Evolutionary conservation across 2,329 filamentous ascomycete species (phyloP), one percentile per base, ranked within the genome.

Genomic region (Stachybotrys chartarum): DNA sequence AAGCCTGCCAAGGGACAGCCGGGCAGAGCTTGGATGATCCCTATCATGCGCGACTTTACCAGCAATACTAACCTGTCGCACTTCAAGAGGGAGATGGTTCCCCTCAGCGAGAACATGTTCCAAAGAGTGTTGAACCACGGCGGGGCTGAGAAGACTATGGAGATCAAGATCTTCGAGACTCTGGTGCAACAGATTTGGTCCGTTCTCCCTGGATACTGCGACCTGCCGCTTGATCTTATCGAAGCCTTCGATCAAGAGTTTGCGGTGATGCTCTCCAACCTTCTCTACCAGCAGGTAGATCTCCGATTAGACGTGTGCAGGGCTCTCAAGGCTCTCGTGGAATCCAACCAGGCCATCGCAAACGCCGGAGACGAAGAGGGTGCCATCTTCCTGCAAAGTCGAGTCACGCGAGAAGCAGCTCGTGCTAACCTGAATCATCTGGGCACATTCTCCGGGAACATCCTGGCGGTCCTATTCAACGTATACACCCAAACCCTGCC

Each of bases 391-490:
- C 78, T 91, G 12, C 90, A 93, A 68, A 87, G 88, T 64, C 81
- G 92, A 52, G 82, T 97, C 14, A 85, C 88, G 5, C 91, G 88
- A 68, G 81, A 78, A 5, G 79, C 85, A 45, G 93, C 94, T 0
- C 77, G 84, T 68, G 86, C 86, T 71, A 97, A 97, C 67, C 75
- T 97, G 45, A 76, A 84, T n/a, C 87, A 96, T 68, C 78, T 99
- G 12, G 85, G 90, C 16, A 76, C 77, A 1, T 92, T 94, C 66
- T 82, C 93, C 1, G 87, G 87, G 58, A 97, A 97, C 65, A 82
- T 99, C 73, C 83, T 99, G 47, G 92, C 94, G 7, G 93, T 97
- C 0, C 77, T 99, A n/a, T 97, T 99, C 79, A 99, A 99, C 68
- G 93, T 99, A 49, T 99, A 99, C 75, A 96, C 90, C 60, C 90